Base-by-base conservation (phyloP, 2,329 filamentous ascomycete genomes). In the Colletotrichum lupini region DNA sequence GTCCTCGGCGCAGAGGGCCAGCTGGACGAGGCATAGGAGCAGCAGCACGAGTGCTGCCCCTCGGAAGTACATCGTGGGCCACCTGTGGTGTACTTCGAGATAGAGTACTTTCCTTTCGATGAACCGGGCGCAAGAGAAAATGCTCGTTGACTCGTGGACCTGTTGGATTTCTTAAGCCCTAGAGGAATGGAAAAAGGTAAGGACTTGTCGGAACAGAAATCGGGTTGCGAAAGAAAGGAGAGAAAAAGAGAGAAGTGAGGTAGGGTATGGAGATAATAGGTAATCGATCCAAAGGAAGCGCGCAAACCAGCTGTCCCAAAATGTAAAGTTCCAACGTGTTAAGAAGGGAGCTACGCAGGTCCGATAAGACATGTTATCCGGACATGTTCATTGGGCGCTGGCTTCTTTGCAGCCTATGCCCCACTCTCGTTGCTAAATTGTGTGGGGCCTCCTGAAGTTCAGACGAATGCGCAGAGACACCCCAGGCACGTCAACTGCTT, bases 1-100 rank as follows among this genome's bases (percentile, higher is more conserved):
- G 81, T 97, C 94, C 79, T 95, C 88, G 52, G 86, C 86, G 81
- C 89, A 91, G 69, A 88, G 76, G 22, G 83, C 88, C 72, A 92
- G 77, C 77, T 91, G 89, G 73, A 87, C 79, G 14, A 92, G 79
- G 57, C 86, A 84, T 74, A 91, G 80, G 74, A 92, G 82, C 77
- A 90, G 77, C 68, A 85, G 82, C 79, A 90, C 81, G 74, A 86
- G 76, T 64, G 86, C 82, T 78, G 86, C 84, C 73, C 83, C 84
- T 79, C 79, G 83, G 75, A 90, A 80, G 81, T 89, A 85, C 90
- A 92, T 90, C 75, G 80, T 83, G 80, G 42, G 59, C 42, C 64
- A 74, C 69, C 74, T 76, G 32, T 61, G 24, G 22, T 62, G 55
- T 70, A 62, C 28, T 52, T 73, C 35, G 71, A 57, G 53, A 19